Percentiles rank a stretch among this genome's conserved stretches.
These are phyloP conservation scores for Solanum arcanum DNA, from an alignment of 257 asterid genomes.

Conservation along the genomic window DNA sequence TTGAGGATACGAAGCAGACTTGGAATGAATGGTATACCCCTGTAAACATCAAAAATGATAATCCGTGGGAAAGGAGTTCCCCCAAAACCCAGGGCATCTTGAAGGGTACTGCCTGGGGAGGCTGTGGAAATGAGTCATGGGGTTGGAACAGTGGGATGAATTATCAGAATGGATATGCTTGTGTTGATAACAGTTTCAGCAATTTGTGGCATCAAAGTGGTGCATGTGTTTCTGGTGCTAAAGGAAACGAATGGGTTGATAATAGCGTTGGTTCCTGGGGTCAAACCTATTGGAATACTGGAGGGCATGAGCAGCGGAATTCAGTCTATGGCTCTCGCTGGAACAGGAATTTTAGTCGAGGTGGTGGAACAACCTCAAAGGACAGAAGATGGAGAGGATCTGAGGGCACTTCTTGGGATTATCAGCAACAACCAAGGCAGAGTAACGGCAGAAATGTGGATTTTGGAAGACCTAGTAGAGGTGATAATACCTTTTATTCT, in stretches of 20 bases:
- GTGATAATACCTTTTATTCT: constrained; percentile 27
- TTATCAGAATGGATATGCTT: not conserved
- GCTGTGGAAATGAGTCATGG: constrained; percentile 27
- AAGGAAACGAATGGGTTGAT: constrained; percentile 29
- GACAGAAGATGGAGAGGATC: constrained; percentile 3
- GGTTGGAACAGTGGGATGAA: constrained; percentile 24
- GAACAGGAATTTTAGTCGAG: constrained; percentile 10
- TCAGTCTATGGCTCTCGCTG: constrained; percentile 13
- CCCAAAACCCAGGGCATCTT: constrained; percentile 16
- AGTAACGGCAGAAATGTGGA: constrained; percentile 13
- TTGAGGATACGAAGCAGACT: constrained; percentile 11
- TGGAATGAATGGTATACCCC: constrained; percentile 40
- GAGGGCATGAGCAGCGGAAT: constrained; percentile 13
- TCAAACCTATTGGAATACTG: constrained; percentile 13
- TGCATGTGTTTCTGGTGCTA: constrained; percentile 6
- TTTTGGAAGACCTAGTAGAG: constrained; percentile 14
- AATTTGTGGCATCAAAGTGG: constrained; percentile 15
- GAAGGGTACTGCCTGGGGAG: constrained; percentile 36
- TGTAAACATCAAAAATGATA: constrained; percentile 8
- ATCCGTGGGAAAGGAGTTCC: constrained; percentile 59
- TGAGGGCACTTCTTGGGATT: not conserved
- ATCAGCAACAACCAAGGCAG: not conserved
- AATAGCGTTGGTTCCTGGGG: constrained; percentile 18
- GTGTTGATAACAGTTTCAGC: not conserved
- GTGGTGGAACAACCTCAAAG: not conserved